Evolutionary conservation across 163 green algal species (phyloP).

Genomic region (Scenedesmus sp.): DNA sequence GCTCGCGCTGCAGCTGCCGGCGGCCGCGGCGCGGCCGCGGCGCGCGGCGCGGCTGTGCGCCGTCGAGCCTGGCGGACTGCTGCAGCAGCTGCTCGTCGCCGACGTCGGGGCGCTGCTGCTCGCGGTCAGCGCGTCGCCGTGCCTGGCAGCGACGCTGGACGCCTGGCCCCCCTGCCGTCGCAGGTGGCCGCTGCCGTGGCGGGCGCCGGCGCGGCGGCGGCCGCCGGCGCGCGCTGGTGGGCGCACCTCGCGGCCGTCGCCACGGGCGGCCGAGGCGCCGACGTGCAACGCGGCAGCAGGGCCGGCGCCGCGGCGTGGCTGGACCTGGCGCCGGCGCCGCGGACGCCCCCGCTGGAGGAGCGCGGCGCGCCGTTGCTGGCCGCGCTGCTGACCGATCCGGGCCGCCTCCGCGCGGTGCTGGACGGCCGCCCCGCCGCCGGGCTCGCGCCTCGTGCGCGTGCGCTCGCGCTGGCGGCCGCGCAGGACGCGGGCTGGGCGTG

Average conservation of each 20-base stretch:
- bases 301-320: too few relatives aligned
- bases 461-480: slow-evolving; percentile 4
- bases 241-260: not conserved
- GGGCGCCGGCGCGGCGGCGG: not conserved
- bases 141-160: not conserved
- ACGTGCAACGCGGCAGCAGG: not conserved
- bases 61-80: not conserved
- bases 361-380: too few relatives aligned
- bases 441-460: not conserved
- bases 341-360: too few relatives aligned
- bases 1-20: not conserved
- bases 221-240: not conserved
- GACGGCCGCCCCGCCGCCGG: too few relatives aligned
- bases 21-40: not conserved
- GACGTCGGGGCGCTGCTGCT: not conserved
- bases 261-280: slow-evolving; percentile 4
- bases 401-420: too few relatives aligned
- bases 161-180: not conserved
- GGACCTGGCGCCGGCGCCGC: too few relatives aligned
- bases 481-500: slow-evolving; percentile 1
- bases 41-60: not conserved
- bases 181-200: not conserved
- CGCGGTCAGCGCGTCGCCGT: not conserved
- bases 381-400: too few relatives aligned
- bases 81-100: slow-evolving; percentile 17